Base-by-base conservation (phyloP, 805 yeast species). In the Wickerhamiella slavikovae region DNA sequence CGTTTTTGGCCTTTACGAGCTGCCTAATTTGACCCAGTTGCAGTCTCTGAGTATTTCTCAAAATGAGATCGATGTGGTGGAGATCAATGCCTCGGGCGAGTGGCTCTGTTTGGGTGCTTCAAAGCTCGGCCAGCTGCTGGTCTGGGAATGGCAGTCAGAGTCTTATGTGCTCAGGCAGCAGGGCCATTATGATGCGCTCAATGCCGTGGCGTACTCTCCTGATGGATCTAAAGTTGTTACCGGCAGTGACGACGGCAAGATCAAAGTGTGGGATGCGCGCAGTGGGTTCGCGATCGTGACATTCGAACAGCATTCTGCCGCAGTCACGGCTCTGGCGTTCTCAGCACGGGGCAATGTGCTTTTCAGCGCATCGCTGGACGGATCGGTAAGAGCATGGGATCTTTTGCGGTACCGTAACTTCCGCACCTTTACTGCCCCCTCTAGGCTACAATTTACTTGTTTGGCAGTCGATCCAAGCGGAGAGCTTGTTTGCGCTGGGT, bases 141-240 rank as follows among this genome's bases (percentile, higher is more conserved):
- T 89, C 1, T 89, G 92, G 60, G 98, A 89, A 60, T 89, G 98
- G 98, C 94, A 89, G 55, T 77, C 93, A 4, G 98, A 89, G 50
- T 78, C 94, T 0, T 89, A 85, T 47, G 75, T 89, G 27, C 58
- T 89, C 39, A 83, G 85, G 48, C 98, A 89, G 49, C 98, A 89
- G 53, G 95, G 96, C 15, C 98, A 89, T 53, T 85, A 78, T 46
- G 98, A 89, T 50, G 61, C 93, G 0, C 67, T 82, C 50, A 85
- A 80, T 45, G 62, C 80, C 11, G 48, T 89, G 26, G 68, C 75
- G 20, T 89, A 89, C 44, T 79, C 95, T 1, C 94, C 95, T 0
- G 98, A 89, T 56, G 98, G 96, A 1, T 66, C 92, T 2, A 64
- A 80, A 42, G 63, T 85, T 3, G 89, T 85, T 3, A 85, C 96